A percentile compares a stretch with the other conserved stretches of the same genome.
These are phyloP conservation scores for Fusarium compactum DNA, from an alignment of 2,329 filamentous ascomycete genomes.

Conservation along the genomic window DNA sequence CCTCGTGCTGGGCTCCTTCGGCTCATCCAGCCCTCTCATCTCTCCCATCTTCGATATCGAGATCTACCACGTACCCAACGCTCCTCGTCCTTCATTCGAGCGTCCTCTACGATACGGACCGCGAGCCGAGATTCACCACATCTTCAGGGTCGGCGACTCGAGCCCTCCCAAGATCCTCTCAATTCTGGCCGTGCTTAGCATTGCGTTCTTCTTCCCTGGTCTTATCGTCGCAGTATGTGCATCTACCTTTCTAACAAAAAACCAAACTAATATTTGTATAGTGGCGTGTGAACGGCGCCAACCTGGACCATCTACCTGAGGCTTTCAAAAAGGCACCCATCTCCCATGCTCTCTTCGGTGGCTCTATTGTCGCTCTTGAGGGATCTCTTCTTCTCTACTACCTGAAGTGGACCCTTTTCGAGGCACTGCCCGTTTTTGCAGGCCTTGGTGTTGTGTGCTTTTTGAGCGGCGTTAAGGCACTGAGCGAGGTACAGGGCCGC, in stretches of 20 bases:
- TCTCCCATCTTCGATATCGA: constrained; percentile 79
- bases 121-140: constrained; percentile 87
- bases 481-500: constrained; percentile 92
- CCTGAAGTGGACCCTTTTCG: constrained; percentile 89
- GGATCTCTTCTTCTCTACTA: constrained; percentile 96
- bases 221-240: constrained; percentile 76
- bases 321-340: constrained; percentile 82
- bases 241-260: too few species aligned
- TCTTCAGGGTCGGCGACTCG: constrained; percentile 82
- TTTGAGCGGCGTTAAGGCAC: constrained; percentile 87
- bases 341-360: constrained; percentile 86
- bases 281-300: constrained; percentile 88
- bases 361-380: constrained; percentile 88
- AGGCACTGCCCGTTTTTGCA: constrained; percentile 80
- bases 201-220: constrained; percentile 78
- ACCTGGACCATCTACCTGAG: constrained; percentile 80
- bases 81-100: constrained; percentile 70
- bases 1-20: constrained; percentile 88
- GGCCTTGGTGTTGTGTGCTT: constrained; percentile 79
- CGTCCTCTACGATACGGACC: constrained; percentile 85
- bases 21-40: constrained; percentile 75
- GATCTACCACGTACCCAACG: constrained; percentile 72
- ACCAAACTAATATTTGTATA: constrained; percentile 53
- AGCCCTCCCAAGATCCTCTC: constrained; percentile 86
- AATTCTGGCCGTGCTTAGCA: constrained; percentile 78